phyloP scores from a whole-genome alignment of 345 rosid species.

The Tarenaya hassleriana region DNA sequence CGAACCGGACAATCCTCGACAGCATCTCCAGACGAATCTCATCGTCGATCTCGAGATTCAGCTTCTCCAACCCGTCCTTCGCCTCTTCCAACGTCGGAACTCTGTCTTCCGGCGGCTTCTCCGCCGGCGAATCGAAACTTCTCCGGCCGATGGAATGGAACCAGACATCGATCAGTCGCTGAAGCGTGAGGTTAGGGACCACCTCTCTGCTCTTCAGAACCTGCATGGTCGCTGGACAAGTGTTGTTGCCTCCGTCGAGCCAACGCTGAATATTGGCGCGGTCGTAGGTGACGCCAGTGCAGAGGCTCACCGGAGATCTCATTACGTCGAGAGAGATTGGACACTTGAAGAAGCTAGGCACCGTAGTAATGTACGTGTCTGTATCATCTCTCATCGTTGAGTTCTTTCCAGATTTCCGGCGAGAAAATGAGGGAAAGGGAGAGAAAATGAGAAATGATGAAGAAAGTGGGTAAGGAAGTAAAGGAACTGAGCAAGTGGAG shows the following conservation, averaged over 20 bases:
- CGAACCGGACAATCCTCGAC: constrained; percentile 39
- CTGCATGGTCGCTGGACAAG: constrained; percentile 98
- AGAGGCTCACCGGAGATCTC: constrained; percentile 88
- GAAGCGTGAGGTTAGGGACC: constrained; percentile 74
- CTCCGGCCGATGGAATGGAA: constrained; percentile 41
- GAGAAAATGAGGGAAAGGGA: background rate
- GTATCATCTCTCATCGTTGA: constrained; percentile 52
- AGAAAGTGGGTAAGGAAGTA: constrained; percentile 31
- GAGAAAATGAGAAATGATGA: constrained; percentile 35
- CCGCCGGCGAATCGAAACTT: constrained; percentile 17
- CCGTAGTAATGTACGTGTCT: constrained; percentile 44
- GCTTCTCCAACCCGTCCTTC: constrained; percentile 20
- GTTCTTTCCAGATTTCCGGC: background rate
- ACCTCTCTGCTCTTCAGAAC: constrained; percentile 59
- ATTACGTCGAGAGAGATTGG: constrained; percentile 96
- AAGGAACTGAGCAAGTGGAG: constrained; percentile 26
- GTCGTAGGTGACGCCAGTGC: constrained; percentile 95
- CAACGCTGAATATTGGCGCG: constrained; percentile 79
- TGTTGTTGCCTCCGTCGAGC: constrained; percentile 83
- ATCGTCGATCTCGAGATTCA: constrained; percentile 15
- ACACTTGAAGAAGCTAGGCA: constrained; percentile 76
- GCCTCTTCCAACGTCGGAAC: constrained; percentile 33
- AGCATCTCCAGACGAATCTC: constrained; percentile 24
- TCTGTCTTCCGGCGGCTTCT: constrained; percentile 1
- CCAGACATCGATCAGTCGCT: constrained; percentile 84